Percentiles rank a stretch among this genome's conserved stretches.
These are phyloP conservation scores for Picea glauca DNA, from an alignment of 75 land plant genomes.

Conservation along the genomic window DNA sequence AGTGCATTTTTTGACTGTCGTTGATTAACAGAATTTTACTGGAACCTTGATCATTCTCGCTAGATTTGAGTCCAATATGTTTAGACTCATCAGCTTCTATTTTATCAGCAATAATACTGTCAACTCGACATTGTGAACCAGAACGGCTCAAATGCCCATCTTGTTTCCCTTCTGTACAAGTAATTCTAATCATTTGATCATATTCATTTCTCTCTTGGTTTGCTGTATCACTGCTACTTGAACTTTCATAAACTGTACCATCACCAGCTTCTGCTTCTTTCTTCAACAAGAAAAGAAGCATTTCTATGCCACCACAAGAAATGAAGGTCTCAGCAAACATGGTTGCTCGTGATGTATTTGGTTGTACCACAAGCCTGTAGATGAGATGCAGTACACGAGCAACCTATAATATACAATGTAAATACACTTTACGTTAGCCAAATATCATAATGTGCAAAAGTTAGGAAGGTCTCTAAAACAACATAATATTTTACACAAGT, in stretches of 20 bases:
- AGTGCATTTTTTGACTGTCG: conserved; percentile 27
- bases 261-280: conserved; percentile 82
- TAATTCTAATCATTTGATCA: neutral
- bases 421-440: conserved; percentile 10
- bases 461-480: neutral
- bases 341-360: conserved; percentile 77
- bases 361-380: conserved; percentile 89
- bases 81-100: neutral
- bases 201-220: neutral
- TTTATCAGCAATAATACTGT: conserved; percentile 1
- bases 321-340: conserved; percentile 89
- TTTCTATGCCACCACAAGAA: conserved; percentile 84
- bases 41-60: conserved; percentile 2
- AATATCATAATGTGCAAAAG: neutral
- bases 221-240: conserved; percentile 10
- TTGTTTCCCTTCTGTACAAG: conserved; percentile 2
- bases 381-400: conserved; percentile 87
- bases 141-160: conserved; percentile 6
- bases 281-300: conserved; percentile 79
- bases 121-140: neutral
- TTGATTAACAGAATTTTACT: neutral
- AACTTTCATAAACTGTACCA: conserved; percentile 12
- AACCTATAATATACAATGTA: conserved; percentile 47
- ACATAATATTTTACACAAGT: neutral
- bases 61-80: neutral